phyloP scores from a whole-genome alignment of 768 basidiomycete species.

The Candolleomyces aberdarensis region DNA sequence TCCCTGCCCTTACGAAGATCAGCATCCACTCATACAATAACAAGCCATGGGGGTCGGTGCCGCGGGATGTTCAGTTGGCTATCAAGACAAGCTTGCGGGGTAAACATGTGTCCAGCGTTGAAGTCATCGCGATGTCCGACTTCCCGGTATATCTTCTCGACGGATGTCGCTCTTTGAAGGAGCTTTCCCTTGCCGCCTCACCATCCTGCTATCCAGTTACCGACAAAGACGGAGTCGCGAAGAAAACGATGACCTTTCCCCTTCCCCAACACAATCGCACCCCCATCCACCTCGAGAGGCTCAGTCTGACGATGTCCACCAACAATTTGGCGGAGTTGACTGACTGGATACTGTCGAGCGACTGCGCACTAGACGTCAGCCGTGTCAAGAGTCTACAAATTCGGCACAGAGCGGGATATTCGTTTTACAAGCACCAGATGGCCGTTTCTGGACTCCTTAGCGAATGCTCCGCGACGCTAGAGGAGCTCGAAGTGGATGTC shows the following conservation, averaged over 20 bases:
- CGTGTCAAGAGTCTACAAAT: neutral
- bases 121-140: neutral
- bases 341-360: slow-evolving; percentile 2
- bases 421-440: neutral
- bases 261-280: neutral
- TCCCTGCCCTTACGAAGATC: neutral
- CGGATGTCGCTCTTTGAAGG: slow-evolving; percentile 3
- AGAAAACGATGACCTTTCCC: slow-evolving; percentile 4
- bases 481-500: slow-evolving; percentile 5
- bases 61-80: neutral
- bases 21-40: neutral
- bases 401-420: neutral
- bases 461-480: neutral
- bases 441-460: neutral
- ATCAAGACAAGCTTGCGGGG: slow-evolving; percentile 1
- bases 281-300: slow-evolving; percentile 2
- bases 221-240: neutral
- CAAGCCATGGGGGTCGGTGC: neutral
- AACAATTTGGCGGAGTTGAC: neutral
- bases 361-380: slow-evolving; percentile 1
- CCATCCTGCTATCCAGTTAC: neutral
- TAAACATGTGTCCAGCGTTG: neutral
- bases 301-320: neutral
- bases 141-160: slow-evolving; percentile 9
- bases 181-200: neutral